Conservation (phyloP, 1,284 basidiomycete species). For the Ceratobasidium sp. region DNA sequence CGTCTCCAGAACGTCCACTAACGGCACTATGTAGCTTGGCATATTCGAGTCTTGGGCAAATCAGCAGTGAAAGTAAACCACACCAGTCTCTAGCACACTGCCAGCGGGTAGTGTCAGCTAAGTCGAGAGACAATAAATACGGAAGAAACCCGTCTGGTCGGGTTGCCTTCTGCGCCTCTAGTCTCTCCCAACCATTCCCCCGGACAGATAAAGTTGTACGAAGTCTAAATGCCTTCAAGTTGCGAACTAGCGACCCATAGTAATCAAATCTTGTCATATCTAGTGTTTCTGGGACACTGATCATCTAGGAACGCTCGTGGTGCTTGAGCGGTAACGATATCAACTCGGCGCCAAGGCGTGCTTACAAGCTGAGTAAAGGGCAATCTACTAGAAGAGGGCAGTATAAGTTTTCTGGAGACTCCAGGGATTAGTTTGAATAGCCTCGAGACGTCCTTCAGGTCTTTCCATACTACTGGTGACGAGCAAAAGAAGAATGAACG, state of each 20-base stretch:
- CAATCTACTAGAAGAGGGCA: no score
- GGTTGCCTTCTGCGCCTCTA: not conserved
- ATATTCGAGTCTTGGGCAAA: not conserved
- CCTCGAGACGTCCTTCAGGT: slow-evolving; percentile 1
- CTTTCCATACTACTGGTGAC: slow-evolving; percentile 24
- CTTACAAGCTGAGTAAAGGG: slow-evolving; percentile 8
- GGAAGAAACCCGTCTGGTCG: not conserved
- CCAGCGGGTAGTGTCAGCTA: not conserved
- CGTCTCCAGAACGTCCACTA: no score
- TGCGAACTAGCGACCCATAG: slow-evolving; percentile 27
- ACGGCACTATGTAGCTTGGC: not conserved
- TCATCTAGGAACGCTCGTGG: not conserved
- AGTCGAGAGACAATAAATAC: not conserved
- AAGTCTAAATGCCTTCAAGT: not conserved
- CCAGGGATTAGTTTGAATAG: slow-evolving; percentile 16
- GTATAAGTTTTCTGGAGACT: no score
- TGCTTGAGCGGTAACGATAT: not conserved
- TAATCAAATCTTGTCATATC: slow-evolving; percentile 29
- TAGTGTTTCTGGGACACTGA: slow-evolving; percentile 3
- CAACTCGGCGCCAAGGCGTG: not conserved
- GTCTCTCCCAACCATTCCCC: not conserved
- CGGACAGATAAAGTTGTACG: no score
- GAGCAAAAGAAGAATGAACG: slow-evolving; percentile 13
- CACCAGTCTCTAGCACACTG: not conserved
- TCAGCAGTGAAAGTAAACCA: not conserved